Percentiles rank a stretch among this genome's conserved stretches.
These are phyloP conservation scores for Graphilbum fragrans DNA, from an alignment of 2,329 filamentous ascomycete genomes.

Conservation along the genomic window DNA sequence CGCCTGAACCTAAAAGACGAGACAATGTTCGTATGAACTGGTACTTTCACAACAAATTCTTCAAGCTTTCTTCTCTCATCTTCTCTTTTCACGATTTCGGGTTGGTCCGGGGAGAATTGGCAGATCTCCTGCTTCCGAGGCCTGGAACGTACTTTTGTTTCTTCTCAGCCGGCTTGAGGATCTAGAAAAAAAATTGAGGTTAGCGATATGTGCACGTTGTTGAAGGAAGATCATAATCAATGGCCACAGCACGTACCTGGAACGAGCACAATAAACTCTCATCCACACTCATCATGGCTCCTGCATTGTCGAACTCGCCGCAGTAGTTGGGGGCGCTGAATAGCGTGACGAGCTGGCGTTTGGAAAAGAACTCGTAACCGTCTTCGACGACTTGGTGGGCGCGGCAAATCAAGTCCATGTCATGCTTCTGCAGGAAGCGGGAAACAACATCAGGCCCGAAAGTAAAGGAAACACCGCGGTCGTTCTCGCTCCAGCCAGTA, in stretches of 20 bases:
- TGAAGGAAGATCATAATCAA: neutral
- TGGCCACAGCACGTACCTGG: constrained; percentile 52
- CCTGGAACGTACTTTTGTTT: constrained; percentile 98
- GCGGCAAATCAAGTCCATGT: constrained; percentile 98
- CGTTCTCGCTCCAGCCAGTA: constrained; percentile 98
- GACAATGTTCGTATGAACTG: constrained; percentile 59
- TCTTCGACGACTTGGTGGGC: constrained; percentile 98
- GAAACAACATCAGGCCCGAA: constrained; percentile 97
- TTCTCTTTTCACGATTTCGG: constrained; percentile 7
- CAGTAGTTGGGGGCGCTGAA: constrained; percentile 99
- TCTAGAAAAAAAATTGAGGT: constrained; percentile 36
- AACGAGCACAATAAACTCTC: constrained; percentile 98
- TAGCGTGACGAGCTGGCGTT: constrained; percentile 90
- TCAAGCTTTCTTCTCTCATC: neutral
- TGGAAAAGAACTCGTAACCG: constrained; percentile 99
- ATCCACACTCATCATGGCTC: constrained; percentile 99
- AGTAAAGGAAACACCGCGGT: constrained; percentile 95
- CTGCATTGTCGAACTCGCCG: constrained; percentile 97
- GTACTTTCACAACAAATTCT: constrained; percentile 41
- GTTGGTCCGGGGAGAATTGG: constrained; percentile 60
- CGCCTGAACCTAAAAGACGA: constrained; percentile 85
- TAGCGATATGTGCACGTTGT: constrained; percentile 8
- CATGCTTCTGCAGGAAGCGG: constrained; percentile 94
- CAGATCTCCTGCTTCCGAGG: constrained; percentile 53
- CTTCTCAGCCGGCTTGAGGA: constrained; percentile 99